Base-by-base conservation (phyloP, 2,329 filamentous ascomycete genomes). In the Orbilia javanica region DNA sequence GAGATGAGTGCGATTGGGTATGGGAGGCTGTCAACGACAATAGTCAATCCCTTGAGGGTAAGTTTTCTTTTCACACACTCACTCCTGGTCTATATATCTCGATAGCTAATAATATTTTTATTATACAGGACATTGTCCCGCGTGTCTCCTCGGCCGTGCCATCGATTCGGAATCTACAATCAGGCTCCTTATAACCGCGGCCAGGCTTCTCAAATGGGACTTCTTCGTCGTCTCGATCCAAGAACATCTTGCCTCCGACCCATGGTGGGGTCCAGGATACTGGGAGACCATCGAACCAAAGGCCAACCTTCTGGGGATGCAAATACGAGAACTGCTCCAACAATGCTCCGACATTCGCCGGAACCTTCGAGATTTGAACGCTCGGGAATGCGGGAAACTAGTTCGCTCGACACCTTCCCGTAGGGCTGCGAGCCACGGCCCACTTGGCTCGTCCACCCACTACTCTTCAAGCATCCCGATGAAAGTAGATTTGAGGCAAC, bases 261-360 rank as follows among this genome's bases (percentile, higher is more conserved):
- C 75, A 27, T 72, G 67, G 75, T 72, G 67, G 75, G 75, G 75
- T 7, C 75, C 75, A 1, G 75, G 75, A 31, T 79, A 79, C 75
- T 79, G 75, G 75, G 75, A 79, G n/a, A 73, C 75, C 15, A 79
- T 79, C 31, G 75, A 79, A 31, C 75, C 75, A 25, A 79, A 79
- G 44, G 75, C 75, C 44, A 73, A 68, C 48, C 18, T 79, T 68
- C 68, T 79, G 15, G 75, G 66, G 50, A 62, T 20, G 2, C 75
- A 79, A 27, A 73, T 79, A 39, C 68, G 75, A 13, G 75, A 79
- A 6, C 75, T 79, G 13, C 63, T 79, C 20, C 44, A 79, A 27
- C 75, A 79, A 34, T 79, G 75, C 20, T 22, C 69, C 0, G 68
- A 68, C 7, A 57, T 79, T 31, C 75, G 75, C 36, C 62, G 48